phyloP scores from a whole-genome alignment of 768 basidiomycete species.

The Cubamyces sp. region DNA sequence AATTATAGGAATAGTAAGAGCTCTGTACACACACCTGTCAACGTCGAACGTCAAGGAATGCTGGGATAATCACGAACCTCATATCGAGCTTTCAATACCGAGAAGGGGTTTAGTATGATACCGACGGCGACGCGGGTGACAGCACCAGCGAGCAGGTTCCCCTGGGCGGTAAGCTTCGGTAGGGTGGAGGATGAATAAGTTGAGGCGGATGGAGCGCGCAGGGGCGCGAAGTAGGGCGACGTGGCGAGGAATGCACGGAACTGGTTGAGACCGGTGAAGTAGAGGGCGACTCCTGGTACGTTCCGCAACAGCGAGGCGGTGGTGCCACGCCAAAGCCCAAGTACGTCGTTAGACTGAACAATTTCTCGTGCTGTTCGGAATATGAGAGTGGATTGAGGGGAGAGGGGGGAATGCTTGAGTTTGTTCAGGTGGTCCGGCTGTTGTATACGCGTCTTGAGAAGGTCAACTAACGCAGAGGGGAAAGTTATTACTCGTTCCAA shows the following conservation, averaged over 20 bases:
- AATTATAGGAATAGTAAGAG: slow-evolving; percentile 73
- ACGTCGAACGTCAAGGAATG: neutral
- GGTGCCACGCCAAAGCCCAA: slow-evolving; percentile 90
- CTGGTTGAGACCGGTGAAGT: slow-evolving; percentile 86
- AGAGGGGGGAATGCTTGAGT: slow-evolving; percentile 13
- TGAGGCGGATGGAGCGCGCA: slow-evolving; percentile 17
- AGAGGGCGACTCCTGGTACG: slow-evolving; percentile 90
- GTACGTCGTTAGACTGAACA: slow-evolving; percentile 60
- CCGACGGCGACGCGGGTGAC: slow-evolving; percentile 81
- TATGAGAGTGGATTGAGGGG: slow-evolving; percentile 39
- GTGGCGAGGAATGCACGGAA: slow-evolving; percentile 77
- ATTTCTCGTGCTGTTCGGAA: slow-evolving; percentile 59
- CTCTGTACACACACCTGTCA: slow-evolving; percentile 52
- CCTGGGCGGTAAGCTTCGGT: slow-evolving; percentile 71
- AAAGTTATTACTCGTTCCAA: neutral
- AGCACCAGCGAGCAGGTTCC: slow-evolving; percentile 88
- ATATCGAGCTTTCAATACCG: slow-evolving; percentile 89
- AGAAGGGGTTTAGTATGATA: slow-evolving; percentile 85
- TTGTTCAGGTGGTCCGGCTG: slow-evolving; percentile 57
- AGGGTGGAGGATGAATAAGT: slow-evolving; percentile 43
- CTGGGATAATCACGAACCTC: slow-evolving; percentile 57
- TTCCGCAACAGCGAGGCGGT: slow-evolving; percentile 80
- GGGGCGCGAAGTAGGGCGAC: slow-evolving; percentile 66
- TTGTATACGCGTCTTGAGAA: slow-evolving; percentile 91
- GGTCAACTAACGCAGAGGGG: slow-evolving; percentile 63